Evolutionary conservation across 2,329 filamentous ascomycete species (phyloP).

Genomic region (Aspergillus transmontanensis): DNA sequence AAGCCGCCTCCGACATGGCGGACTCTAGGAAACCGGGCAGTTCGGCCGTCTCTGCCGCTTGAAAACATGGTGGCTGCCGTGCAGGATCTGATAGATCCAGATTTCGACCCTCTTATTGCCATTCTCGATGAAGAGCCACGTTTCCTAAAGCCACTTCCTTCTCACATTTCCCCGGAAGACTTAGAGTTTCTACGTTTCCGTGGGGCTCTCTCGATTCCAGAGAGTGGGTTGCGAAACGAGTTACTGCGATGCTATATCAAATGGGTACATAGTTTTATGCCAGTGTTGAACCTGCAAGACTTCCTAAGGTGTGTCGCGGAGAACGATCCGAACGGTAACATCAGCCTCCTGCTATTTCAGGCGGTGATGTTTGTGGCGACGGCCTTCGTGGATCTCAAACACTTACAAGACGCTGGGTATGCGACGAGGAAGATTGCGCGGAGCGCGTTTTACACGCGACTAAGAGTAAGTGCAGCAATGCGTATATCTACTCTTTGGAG

Average conservation of each 20-base stretch:
- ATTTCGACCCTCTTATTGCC: conserved; percentile 41
- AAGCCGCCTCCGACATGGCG: conserved; percentile 30
- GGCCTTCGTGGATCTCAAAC: conserved; percentile 77
- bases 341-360: conserved; percentile 84
- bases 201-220: conserved; percentile 75
- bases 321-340: conserved; percentile 68
- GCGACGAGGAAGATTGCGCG: conserved; percentile 74
- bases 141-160: conserved; percentile 76
- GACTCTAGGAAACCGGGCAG: conserved; percentile 31
- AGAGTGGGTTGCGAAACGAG: conserved; percentile 69
- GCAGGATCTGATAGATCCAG: conserved; percentile 41
- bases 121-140: conserved; percentile 48
- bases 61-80: conserved; percentile 43
- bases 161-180: conserved; percentile 74
- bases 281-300: conserved; percentile 68
- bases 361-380: conserved; percentile 91
- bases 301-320: conserved; percentile 57
- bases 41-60: conserved; percentile 35
- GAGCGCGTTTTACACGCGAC: conserved; percentile 80
- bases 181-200: conserved; percentile 77
- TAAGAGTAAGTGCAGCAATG: conserved; percentile 59
- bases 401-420: conserved; percentile 74
- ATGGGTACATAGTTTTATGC: conserved; percentile 90
- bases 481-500: neutral
- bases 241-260: conserved; percentile 77